phyloP scores from a whole-genome alignment of 1,284 basidiomycete genomes.

The Cerioporus squamosus region DNA sequence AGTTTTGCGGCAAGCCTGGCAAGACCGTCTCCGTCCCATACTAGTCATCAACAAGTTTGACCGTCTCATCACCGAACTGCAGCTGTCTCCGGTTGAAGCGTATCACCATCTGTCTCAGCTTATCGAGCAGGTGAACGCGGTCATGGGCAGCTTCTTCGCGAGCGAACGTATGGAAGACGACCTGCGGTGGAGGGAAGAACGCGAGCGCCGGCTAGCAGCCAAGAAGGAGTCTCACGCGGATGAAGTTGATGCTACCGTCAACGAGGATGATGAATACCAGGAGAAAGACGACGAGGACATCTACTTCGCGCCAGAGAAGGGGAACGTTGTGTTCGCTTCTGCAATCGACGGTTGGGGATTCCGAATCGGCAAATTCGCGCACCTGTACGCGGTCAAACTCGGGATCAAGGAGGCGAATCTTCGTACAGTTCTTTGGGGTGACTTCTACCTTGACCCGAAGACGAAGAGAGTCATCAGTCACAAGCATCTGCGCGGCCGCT shows the following conservation, averaged over 20 bases:
- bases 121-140: slow-evolving; percentile 97
- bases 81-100: slow-evolving; percentile 89
- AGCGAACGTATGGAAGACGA: slow-evolving; percentile 98
- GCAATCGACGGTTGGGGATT: slow-evolving; percentile 99
- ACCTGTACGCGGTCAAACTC: slow-evolving; percentile 91
- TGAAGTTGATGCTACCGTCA: slow-evolving; percentile 61
- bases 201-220: slow-evolving; percentile 78
- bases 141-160: slow-evolving; percentile 97
- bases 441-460: slow-evolving; percentile 97
- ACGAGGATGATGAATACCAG: slow-evolving; percentile 71
- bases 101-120: slow-evolving; percentile 93
- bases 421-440: slow-evolving; percentile 93
- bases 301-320: slow-evolving; percentile 95
- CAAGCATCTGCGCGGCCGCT: slow-evolving; percentile 86
- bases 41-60: slow-evolving; percentile 99
- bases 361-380: slow-evolving; percentile 91
- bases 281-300: slow-evolving; percentile 98
- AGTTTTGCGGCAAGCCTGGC: slow-evolving; percentile 95
- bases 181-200: slow-evolving; percentile 90
- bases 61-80: slow-evolving; percentile 93
- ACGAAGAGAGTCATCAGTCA: slow-evolving; percentile 92
- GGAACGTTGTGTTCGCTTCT: slow-evolving; percentile 97
- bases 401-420: slow-evolving; percentile 91
- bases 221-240: slow-evolving; percentile 75
- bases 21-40: slow-evolving; percentile 87